These are phyloP conservation scores for Bretschneidera sinensis DNA, from an alignment of 345 rosid species.

Conservation along the genomic window DNA sequence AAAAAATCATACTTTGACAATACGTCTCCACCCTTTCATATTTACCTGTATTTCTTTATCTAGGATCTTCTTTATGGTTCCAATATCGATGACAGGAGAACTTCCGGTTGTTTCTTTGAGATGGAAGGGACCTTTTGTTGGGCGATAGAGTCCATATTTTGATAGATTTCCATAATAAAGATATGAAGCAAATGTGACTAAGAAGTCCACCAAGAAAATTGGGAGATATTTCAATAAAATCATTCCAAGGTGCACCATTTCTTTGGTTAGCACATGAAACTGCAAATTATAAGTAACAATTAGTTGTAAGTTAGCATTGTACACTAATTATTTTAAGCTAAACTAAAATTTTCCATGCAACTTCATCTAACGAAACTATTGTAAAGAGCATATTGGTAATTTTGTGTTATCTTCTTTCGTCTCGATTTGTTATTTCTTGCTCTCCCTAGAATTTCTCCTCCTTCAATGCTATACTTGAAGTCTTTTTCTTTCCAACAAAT, in stretches of 20 bases:
- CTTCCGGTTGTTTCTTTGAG: constrained; percentile 10
- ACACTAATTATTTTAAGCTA: too few species aligned
- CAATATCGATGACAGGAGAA: constrained; percentile 25
- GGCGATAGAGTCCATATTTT: constrained; percentile 18
- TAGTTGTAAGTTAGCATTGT: too few species aligned
- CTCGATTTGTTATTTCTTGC: too few species aligned
- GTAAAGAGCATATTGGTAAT: too few species aligned
- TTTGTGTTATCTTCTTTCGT: too few species aligned
- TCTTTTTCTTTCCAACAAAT: too few species aligned
- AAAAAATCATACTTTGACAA: background rate
- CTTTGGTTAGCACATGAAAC: background rate
- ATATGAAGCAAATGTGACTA: background rate
- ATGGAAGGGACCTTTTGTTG: constrained; percentile 13
- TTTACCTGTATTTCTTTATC: constrained; percentile 18
- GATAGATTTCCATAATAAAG: constrained; percentile 10
- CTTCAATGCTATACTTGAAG: too few species aligned
- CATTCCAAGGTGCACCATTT: constrained; percentile 20
- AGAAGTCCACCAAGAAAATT: background rate
- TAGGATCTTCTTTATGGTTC: constrained; percentile 18
- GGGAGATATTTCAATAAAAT: background rate
- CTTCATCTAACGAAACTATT: too few species aligned
- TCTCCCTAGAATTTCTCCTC: too few species aligned
- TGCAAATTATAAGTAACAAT: background rate
- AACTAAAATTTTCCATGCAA: too few species aligned
- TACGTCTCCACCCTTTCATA: too few species aligned